These are phyloP conservation scores for Rhynchosporium secalis DNA, from an alignment of 2,329 filamentous ascomycete species.

Conservation along the genomic window DNA sequence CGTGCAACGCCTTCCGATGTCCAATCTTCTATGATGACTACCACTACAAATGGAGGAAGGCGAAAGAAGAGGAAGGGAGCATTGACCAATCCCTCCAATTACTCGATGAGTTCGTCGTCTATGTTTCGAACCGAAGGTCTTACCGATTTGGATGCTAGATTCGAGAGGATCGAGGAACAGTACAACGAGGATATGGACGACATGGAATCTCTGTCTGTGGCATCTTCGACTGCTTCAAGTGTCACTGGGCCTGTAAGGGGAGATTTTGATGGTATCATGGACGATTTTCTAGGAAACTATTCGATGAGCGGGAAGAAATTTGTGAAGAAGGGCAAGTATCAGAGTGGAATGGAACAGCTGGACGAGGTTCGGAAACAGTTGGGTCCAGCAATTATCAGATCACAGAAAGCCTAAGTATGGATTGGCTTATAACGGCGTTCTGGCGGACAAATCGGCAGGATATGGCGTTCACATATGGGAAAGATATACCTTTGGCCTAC, in stretches of 20 bases:
- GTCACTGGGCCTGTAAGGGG: conserved; percentile 66
- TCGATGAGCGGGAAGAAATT: conserved; percentile 70
- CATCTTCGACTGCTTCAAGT: conserved; percentile 66
- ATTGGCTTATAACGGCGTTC: conserved; percentile 17
- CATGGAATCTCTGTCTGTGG: conserved; percentile 60
- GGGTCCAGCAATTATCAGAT: conserved; percentile 68
- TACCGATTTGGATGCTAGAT: conserved; percentile 81
- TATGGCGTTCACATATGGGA: conserved; percentile 15
- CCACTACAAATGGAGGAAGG: conserved; percentile 76
- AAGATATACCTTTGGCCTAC: conserved; percentile 17
- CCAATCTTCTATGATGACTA: conserved; percentile 70
- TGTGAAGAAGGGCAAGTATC: conserved; percentile 78
- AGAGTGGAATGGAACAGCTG: conserved; percentile 81
- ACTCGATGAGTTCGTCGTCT: conserved; percentile 90
- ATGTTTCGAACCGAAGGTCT: conserved; percentile 86
- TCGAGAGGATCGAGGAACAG: conserved; percentile 85
- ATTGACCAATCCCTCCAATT: conserved; percentile 80
- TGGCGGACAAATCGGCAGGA: conserved; percentile 18
- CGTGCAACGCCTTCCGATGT: conserved; percentile 54
- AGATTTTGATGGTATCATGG: conserved; percentile 88
- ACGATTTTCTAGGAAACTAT: conserved; percentile 83
- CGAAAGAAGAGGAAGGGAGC: conserved; percentile 96
- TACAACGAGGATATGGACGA: conserved; percentile 67
- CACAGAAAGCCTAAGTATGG: conserved; percentile 30
- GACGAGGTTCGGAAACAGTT: conserved; percentile 84